A percentile compares a stretch with the other conserved stretches of the same genome.
phyloP scores from a whole-genome alignment of 2,329 filamentous ascomycete species.

The Cryphonectria carpinicola region DNA sequence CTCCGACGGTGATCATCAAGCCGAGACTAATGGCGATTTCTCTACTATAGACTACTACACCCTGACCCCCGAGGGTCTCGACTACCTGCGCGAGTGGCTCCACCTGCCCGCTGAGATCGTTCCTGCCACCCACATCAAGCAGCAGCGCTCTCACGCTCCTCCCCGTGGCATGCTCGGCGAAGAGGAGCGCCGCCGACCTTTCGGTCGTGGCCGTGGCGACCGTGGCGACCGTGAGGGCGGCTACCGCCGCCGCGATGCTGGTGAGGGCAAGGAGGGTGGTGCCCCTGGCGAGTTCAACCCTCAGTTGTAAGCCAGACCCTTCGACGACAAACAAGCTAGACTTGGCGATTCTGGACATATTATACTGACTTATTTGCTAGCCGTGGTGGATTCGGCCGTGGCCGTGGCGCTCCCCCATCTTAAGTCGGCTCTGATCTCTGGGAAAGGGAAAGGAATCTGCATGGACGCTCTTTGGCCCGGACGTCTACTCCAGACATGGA shows the following conservation, averaged over 20 bases:
- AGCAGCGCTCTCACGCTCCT: conserved; percentile 97
- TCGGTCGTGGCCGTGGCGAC: conserved; percentile 70
- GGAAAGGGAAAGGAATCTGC: conserved; percentile 28
- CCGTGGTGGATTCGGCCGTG: conserved; percentile 89
- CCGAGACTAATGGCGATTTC: conserved; percentile 7
- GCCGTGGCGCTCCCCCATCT: conserved; percentile 76
- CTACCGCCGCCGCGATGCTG: conserved; percentile 89
- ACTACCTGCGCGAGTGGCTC: conserved; percentile 99
- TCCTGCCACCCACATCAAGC: conserved; percentile 99
- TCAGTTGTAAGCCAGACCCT: conserved; percentile 68
- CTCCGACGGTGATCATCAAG: neutral
- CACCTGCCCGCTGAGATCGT: conserved; percentile 99
- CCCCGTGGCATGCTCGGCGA: conserved; percentile 98
- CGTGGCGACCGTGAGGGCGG: conserved; percentile 86
- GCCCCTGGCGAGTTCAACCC: conserved; percentile 91
- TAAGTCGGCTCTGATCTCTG: conserved; percentile 51
- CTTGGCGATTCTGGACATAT: conserved; percentile 42
- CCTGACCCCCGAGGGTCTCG: conserved; percentile 98
- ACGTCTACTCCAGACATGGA: conserved; percentile 25
- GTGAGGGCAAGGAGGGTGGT: conserved; percentile 87
- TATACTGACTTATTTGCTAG: conserved; percentile 42
- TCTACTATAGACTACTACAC: conserved; percentile 85
- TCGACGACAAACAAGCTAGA: conserved; percentile 12
- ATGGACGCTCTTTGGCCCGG: conserved; percentile 29
- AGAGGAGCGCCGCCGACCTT: conserved; percentile 75